Evolutionary conservation across 352 stramenopile species (phyloP).

Genomic region (Globisporangium radiosum): DNA sequence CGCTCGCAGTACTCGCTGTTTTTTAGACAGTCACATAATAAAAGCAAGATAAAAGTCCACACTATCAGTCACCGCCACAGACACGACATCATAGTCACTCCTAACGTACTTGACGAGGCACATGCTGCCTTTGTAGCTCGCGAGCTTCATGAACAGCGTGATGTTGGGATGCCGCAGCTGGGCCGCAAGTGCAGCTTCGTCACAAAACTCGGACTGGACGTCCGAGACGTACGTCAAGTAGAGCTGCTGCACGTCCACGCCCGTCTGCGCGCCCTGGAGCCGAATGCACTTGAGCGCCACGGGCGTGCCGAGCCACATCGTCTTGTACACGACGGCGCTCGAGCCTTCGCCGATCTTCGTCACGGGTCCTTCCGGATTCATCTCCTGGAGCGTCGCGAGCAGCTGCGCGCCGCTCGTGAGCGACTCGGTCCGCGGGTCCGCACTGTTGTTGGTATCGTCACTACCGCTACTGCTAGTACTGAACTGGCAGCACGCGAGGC

Average conservation of each 20-base stretch:
- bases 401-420: slow-evolving; percentile 14
- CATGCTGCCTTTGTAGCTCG: slow-evolving; percentile 54
- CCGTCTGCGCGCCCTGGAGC: slow-evolving; percentile 31
- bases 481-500: slow-evolving; percentile 34
- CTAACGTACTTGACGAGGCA: slow-evolving; percentile 64
- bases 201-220: slow-evolving; percentile 54
- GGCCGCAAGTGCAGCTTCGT: slow-evolving; percentile 55
- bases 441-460: neutral
- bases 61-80: neutral
- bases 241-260: slow-evolving; percentile 30
- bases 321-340: slow-evolving; percentile 60
- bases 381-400: slow-evolving; percentile 28
- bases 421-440: slow-evolving; percentile 13
- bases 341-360: slow-evolving; percentile 65
- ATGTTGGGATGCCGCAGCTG: slow-evolving; percentile 70
- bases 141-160: slow-evolving; percentile 69
- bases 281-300: slow-evolving; percentile 73
- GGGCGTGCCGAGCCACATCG: slow-evolving; percentile 65
- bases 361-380: slow-evolving; percentile 50
- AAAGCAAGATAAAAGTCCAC: slow-evolving; percentile 4
- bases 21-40: neutral
- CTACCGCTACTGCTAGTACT: slow-evolving; percentile 1
- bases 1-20: slow-evolving; percentile 59
- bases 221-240: slow-evolving; percentile 66
- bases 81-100: neutral